Base-by-base conservation (phyloP, 306 rosid species). In the Prunus davidiana region DNA sequence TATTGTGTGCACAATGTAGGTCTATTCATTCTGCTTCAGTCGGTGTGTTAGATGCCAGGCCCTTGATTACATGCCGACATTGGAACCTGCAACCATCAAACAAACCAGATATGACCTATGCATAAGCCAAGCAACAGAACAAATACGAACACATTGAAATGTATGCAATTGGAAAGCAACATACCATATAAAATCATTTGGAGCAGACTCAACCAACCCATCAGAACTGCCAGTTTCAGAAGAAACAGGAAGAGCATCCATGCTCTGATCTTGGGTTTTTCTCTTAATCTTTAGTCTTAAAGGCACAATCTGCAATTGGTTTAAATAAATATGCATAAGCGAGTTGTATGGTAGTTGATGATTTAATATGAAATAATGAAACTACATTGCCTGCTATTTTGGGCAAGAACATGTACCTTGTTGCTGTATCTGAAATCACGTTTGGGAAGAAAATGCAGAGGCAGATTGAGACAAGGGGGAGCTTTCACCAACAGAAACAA, bases 371-470 rank as follows among this genome's bases (percentile, higher is more conserved):
- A 22, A 57, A 60, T 7, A 49, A 32, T 8, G 65, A 19, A 19
- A 43, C 3, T 34, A 22, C 34, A 32, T 12, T 6, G 67, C 9
- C 8, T 38, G 43, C 43, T 38, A 38, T 38, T 38, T 38, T 38
- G 43, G 43, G 9, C 2, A 38, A 38, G 43, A 38, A 38, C 43
- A 7, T 38, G 43, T 74, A 95, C 96, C 97, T 95, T 92, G 83
- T 80, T 87, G 84, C 80, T 87, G 78, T 81, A 82, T 83, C 83
- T 86, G 72, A 92, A 92, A 64, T 92, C 97, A 49, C 98, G 93
- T 69, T 92, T 95, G 56, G 98, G 97, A 57, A 95, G 93, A 87
- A 92, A 95, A 87, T 95, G 97, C 74, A 73, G 72, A 69, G 99
- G 92, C 74, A 81, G 91, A 72, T 83, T 88, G 70, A 90, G 84